Conservation (phyloP, 1,284 basidiomycete genomes). For the Ceratobasidium sp. region DNA sequence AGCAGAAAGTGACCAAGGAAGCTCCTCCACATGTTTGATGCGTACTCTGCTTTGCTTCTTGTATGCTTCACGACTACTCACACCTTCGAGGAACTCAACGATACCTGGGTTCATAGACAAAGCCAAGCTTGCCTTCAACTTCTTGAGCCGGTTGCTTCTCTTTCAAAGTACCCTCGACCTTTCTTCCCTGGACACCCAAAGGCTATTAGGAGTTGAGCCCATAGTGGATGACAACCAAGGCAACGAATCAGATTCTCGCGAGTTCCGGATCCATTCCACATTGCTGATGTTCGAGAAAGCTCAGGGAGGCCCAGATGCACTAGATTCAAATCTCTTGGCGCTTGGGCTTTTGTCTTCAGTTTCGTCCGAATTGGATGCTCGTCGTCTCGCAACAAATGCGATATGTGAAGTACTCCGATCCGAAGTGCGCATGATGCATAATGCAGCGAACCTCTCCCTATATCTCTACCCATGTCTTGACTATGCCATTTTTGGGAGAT, state of each 20-base stretch:
- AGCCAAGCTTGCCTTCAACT: slow-evolving; percentile 1
- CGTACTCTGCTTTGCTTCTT: slow-evolving; percentile 26
- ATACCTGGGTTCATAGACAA: neutral
- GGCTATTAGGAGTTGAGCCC: slow-evolving; percentile 21
- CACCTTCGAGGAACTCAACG: neutral
- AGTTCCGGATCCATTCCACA: slow-evolving; percentile 14
- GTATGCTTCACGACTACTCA: neutral
- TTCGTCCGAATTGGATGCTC: slow-evolving; percentile 10
- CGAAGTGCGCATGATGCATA: neutral
- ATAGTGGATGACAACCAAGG: neutral
- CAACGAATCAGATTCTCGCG: neutral
- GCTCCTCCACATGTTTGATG: too few species aligned
- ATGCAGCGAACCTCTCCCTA: neutral
- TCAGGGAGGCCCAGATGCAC: neutral
- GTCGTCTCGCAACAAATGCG: neutral
- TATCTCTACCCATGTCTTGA: slow-evolving; percentile 21
- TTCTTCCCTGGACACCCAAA: neutral
- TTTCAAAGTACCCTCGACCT: neutral
- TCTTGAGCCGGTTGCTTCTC: neutral
- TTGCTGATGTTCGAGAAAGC: slow-evolving; percentile 6
- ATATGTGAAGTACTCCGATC: neutral
- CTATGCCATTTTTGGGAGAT: slow-evolving; percentile 29
- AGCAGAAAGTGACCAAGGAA: neutral
- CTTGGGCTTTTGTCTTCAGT: neutral
- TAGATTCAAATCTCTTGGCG: neutral